Conservation (phyloP, 2,329 filamentous ascomycete genomes). For the Lojkania enalia region DNA sequence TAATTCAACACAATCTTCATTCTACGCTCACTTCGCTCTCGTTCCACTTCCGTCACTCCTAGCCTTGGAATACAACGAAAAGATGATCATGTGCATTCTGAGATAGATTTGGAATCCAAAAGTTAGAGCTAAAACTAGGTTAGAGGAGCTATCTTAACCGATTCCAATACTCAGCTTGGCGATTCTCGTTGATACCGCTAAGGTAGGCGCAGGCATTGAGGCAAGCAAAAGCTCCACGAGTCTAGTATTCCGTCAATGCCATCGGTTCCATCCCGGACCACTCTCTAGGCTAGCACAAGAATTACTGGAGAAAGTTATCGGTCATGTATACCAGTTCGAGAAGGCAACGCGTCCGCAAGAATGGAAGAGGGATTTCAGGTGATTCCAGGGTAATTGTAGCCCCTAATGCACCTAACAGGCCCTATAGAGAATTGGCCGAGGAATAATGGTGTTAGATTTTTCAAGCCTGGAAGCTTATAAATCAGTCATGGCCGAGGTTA, state of each 20-base stretch:
- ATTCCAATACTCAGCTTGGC: neutral
- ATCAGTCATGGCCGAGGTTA: slow-evolving; percentile 9
- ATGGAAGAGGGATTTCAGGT: neutral
- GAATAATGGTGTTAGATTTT: no score
- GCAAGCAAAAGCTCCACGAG: neutral
- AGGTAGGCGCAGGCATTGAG: slow-evolving; percentile 15
- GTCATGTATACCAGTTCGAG: neutral
- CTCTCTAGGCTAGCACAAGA: slow-evolving; percentile 12
- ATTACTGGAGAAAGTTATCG: slow-evolving; percentile 13
- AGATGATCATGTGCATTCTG: no score
- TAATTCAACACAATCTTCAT: no score
- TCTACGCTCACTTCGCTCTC: no score
- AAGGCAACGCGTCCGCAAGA: neutral
- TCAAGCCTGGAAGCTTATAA: no score
- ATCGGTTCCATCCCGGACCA: slow-evolving; percentile 7
- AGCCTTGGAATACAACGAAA: no score
- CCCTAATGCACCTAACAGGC: no score
- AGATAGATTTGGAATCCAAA: no score
- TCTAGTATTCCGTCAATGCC: slow-evolving; percentile 9
- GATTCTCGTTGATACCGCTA: slow-evolving; percentile 1
- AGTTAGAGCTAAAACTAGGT: no score
- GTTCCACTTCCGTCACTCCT: no score
- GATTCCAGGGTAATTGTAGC: slow-evolving; percentile 4
- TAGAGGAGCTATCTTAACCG: no score
- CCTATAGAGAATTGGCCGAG: no score